Base-by-base conservation (phyloP, 257 asterid species). In the Lycium barbarum region DNA sequence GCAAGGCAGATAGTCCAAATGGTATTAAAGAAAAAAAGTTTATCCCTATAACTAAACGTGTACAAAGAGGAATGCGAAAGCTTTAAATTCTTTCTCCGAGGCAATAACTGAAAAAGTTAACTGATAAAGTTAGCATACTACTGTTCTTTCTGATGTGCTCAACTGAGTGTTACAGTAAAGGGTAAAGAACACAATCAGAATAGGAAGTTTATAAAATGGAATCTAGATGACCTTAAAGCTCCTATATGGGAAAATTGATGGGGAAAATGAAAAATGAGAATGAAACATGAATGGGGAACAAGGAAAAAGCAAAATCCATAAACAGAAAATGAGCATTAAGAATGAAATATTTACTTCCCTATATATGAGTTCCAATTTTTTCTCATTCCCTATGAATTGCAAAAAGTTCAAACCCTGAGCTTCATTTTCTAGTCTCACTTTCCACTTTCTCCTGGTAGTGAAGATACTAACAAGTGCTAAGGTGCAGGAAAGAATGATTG, bases 1-100 rank as follows among this genome's bases (percentile, higher is more conserved):
- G 54, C 13, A 70, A 38, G 83, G 53, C 84, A 53, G 65, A 51
- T 53, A 76, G 47, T 76, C 58, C 84, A 26, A 53, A 78, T 53
- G 47, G 49, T 53, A 59, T 53, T 8, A 26, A 78, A 76, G 81
- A 51, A 33, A 54, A 78, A 53, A 51, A 78, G 78, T 38, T 38
- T 38, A 53, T 78, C 82, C 82, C 13, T n/a, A 53, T 53, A 36
- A 51, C 22, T 51, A 78, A 45, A 78, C 7, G 33, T 78, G 65
- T 33, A 51, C 20, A 53, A 51, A 51, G 63, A 76, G 43, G 36
- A 14, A 26, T 13, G 45, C 26, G 81, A 74, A 26, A 76, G 82
- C 47, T 76, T 51, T 53, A 51, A 76, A 26, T 76, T 76, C 47
- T 78, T 53, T 78, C 18, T 53, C 65, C 4, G 18, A 3, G 45